Percentiles rank a stretch among this genome's conserved stretches.
phyloP scores from a whole-genome alignment of 2,329 filamentous ascomycete species.

The Pestalotiopsis sp. region DNA sequence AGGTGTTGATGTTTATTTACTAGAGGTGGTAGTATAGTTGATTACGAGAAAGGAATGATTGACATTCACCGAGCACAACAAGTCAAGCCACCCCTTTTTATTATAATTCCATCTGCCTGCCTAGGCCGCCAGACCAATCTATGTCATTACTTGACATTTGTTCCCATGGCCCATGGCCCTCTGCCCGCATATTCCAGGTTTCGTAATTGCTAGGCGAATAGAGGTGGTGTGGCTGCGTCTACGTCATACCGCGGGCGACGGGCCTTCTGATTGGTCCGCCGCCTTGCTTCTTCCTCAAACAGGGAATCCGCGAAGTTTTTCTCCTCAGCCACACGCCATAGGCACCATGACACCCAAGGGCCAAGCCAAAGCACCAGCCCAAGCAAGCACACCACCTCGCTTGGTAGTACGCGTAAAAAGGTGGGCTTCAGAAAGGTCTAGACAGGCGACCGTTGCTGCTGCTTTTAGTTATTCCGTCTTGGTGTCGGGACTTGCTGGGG shows the following conservation, averaged over 20 bases:
- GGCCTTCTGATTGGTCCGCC: background rate
- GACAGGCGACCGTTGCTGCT: background rate
- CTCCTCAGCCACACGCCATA: slow-evolving; percentile 7
- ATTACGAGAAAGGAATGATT: background rate
- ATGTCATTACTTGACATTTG: slow-evolving; percentile 2
- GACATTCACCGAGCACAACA: too few relatives aligned
- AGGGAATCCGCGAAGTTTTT: slow-evolving; percentile 1
- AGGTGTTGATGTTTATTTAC: background rate
- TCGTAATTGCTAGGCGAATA: background rate
- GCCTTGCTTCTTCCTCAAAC: slow-evolving; percentile 1
- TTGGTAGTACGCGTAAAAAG: background rate
- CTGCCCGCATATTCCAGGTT: background rate
- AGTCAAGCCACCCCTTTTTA: too few relatives aligned
- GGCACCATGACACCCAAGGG: too few relatives aligned
- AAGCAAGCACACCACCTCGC: background rate
- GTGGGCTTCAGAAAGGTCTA: background rate
- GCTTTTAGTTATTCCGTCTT: background rate
- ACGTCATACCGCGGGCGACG: background rate
- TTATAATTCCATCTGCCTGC: too few relatives aligned
- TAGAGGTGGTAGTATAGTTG: background rate
- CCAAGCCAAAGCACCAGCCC: too few relatives aligned
- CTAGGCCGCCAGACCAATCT: background rate
- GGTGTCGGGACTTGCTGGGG: background rate
- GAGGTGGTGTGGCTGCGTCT: slow-evolving; percentile 9
- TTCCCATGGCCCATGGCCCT: background rate